Evolutionary conservation across 805 yeast species (phyloP), one percentile per base, ranked within the genome.

Genomic region (Limtongozyma cylindracea): DNA sequence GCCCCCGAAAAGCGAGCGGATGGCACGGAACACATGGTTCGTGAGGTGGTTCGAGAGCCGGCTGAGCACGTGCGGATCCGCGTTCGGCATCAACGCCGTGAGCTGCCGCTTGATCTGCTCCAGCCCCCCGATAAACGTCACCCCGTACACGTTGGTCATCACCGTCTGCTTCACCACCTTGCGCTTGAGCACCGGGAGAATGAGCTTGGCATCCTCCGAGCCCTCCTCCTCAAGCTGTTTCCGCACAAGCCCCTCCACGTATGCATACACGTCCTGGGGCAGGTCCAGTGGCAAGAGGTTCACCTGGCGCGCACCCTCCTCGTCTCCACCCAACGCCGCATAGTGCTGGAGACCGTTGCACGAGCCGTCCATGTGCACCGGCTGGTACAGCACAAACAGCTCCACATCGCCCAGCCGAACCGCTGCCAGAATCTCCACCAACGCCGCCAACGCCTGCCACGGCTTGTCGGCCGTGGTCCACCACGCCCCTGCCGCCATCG

Each of bases 131-230:
- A 77, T 61, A 38, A 61, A 78, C 0, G 98, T 84, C 8, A 84
- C 98, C 35, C 98, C 98, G 39, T 84, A 84, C 17, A 84, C 98
- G 36, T 80, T 82, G 1, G 98, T 84, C 98, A 84, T 84, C 13
- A 84, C 96, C 0, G 98, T 78, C 41, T 84, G 98, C 39, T 84
- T 84, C 17, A 88, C 93, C 20, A 88, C 70, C 39, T 84, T 84
- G 34, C 98, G 61, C 27, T 65, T 58, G 23, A 68, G 73, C 25
- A 57, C 50, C 19, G 73, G 45, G 16, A 48, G 40, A n/a, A 37
- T 25, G 1, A 82, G 84, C 24, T 45, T 43, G 24, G 54, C 56
- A 27, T 60, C 53, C 7, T 68, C 73, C 3, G 47, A 44, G 8
- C 41, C 60, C 5, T 62, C 63, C 18, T 62, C 73, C 8, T 41